phyloP scores from a whole-genome alignment of 1,284 basidiomycete species.

The Apiotrichum brassicae region DNA sequence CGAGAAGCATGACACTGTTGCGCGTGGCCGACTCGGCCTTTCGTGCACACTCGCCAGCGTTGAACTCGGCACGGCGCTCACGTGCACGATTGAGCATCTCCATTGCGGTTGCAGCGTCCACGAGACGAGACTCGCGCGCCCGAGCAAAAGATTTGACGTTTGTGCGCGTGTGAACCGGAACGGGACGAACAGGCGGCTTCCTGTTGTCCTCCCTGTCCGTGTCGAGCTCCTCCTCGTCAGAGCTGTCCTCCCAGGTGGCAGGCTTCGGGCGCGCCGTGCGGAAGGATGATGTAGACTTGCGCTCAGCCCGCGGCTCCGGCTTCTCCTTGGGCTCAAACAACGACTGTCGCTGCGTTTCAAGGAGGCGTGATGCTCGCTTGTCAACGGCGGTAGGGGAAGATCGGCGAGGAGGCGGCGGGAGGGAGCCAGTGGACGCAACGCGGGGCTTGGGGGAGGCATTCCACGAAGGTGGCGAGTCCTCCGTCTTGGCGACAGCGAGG shows the following conservation, averaged over 20 bases:
- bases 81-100: constrained; percentile 27
- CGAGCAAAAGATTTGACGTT: constrained; percentile 13
- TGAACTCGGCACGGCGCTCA: constrained; percentile 27
- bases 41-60: constrained; percentile 26
- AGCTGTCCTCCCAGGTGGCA: constrained; percentile 18
- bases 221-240: constrained; percentile 14
- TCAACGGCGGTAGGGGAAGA: neutral
- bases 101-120: constrained; percentile 19
- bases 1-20: constrained; percentile 6
- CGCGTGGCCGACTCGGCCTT: constrained; percentile 11
- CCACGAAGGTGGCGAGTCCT: constrained; percentile 16
- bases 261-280: constrained; percentile 7
- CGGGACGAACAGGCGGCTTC: neutral
- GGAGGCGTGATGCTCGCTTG: neutral
- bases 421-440: constrained; percentile 1
- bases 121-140: constrained; percentile 26
- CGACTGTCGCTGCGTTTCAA: neutral
- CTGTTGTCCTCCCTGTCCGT: constrained; percentile 11
- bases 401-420: neutral
- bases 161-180: constrained; percentile 1
- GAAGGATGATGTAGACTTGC: constrained; percentile 7
- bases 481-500: constrained; percentile 26
- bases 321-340: neutral
- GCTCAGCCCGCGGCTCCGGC: neutral
- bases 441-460: neutral